Base-by-base conservation (phyloP, 495 filamentous ascomycete species). In the Hyaloscypha variabilis region DNA sequence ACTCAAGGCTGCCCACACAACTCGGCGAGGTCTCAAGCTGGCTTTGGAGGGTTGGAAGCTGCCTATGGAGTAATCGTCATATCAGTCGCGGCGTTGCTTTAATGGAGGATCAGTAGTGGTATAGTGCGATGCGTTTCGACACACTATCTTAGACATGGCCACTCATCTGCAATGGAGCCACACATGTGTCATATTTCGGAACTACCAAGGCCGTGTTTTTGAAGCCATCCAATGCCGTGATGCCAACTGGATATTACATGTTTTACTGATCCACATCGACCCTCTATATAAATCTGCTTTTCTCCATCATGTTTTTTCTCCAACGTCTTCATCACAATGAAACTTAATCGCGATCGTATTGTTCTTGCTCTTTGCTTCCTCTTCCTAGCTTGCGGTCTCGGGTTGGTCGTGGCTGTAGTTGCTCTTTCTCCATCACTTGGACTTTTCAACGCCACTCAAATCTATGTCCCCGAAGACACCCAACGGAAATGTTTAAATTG, bases 341-440 rank as follows among this genome's bases (percentile, higher is more conserved):
- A 58, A 34, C 19, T 34, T 28, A 58, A 34, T 8, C 23, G 54
- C 8, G 19, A 24, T 21, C 34, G 10, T 19, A n/a, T 58, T 58
- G 54, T 58, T 34, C 14, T 58, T 21, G 8, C 8, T 14, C 29
- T 58, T 21, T 58, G 54, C 29, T 58, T 58, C 54, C 8, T 58
- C 54, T 58, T 58, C 34, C 19, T 58, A 8, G 54, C 54, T 8
- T 34, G 25, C 21, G 54, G 54, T n/a, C 54, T 58, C 19, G 54
- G 26, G 6, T 8, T 58, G 14, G 29, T 58, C 10, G 54, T 34
- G 11, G n/a, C 29, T 34, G 28, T 28, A 14, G 54, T 58, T 11
- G 0, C 54, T 10, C 54, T 58, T 11, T 58, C 54, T n/a, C 54
- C 54, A 31, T 26, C 54, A 8, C 28, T 29, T 29, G 54, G 54